Base-by-base conservation (phyloP, 2,329 filamentous ascomycete genomes). In the Hymenoscyphus salicellus region DNA sequence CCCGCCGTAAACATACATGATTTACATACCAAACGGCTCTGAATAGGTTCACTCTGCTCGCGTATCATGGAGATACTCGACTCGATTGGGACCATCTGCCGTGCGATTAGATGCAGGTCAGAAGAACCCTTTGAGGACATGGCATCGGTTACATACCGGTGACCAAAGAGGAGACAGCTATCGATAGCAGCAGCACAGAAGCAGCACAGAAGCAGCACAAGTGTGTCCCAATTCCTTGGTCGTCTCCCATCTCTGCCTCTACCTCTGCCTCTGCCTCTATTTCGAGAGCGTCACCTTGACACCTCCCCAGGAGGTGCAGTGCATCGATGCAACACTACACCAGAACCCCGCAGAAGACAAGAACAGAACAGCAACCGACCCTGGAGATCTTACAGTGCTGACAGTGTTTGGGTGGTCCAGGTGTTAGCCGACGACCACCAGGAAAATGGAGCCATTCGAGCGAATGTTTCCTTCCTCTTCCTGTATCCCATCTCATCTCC, bases 1-100 rank as follows among this genome's bases (percentile, higher is more conserved):
- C 33, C 33, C 33, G 33, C 33, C 33, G 33, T 36, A 36, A 36
- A 36, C 33, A 36, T 36, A 36, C 33, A 36, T 8, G 8, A n/a
- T n/a, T n/a, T n/a, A n/a, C n/a, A n/a, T n/a, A n/a, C n/a, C n/a
- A n/a, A n/a, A 36, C 43, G n/a, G 20, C 43, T 20, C n/a, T n/a
- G 43, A 46, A 41, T 26, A 10, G 17, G 30, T 16, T 32, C 55
- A 57, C 20, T 17, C n/a, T 5, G 55, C n/a, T n/a, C n/a, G n/a
- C n/a, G n/a, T n/a, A n/a, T n/a, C n/a, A 58, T 58, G 17, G 41
- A 20, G 43, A 46, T n/a, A 46, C n/a, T 46, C n/a, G 38, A 43
- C n/a, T 36, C 33, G 7, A 36, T 43, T 43, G 38, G n/a, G 43
- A 46, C 3, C n/a, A 46, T 20, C 43, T 46, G 43, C 43, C 43